phyloP scores from a whole-genome alignment of 768 basidiomycete species.

The Lentinula edodes region DNA sequence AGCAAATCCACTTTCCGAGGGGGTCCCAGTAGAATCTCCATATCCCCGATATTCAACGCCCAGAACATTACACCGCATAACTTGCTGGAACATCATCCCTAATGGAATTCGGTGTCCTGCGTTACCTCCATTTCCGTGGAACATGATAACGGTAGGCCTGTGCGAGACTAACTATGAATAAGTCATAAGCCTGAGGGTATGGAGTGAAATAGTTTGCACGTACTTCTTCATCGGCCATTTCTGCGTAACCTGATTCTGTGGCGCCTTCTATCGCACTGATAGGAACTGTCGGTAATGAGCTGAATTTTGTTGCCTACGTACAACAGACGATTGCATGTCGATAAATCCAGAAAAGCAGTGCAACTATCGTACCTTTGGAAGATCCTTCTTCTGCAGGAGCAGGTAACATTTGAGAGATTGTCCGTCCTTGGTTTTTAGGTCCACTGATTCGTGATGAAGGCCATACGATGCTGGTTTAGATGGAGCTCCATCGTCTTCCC shows the following conservation, averaged over 20 bases:
- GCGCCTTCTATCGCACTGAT: background rate
- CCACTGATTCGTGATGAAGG: background rate
- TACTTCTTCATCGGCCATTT: background rate
- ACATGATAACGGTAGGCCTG: conserved; percentile 86
- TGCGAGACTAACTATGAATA: background rate
- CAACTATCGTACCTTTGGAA: background rate
- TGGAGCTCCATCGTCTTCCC: conserved; percentile 1
- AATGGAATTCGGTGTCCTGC: conserved; percentile 84
- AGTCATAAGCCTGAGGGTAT: background rate
- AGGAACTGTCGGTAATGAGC: background rate
- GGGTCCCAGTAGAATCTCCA: conserved; percentile 80
- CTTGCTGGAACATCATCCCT: conserved; percentile 66
- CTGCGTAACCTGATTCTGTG: background rate
- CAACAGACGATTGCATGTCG: background rate
- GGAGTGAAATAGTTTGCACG: background rate
- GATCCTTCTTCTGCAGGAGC: conserved; percentile 1
- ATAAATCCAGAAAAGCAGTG: background rate
- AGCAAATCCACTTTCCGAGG: conserved; percentile 78
- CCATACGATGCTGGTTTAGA: background rate
- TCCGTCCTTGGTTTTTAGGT: background rate
- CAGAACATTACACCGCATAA: conserved; percentile 89
- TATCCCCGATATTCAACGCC: conserved; percentile 96
- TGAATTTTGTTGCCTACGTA: background rate
- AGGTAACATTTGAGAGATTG: conserved; percentile 2
- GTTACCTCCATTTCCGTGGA: conserved; percentile 89